These are phyloP conservation scores for Chaetomium cochliodes DNA, from an alignment of 495 filamentous ascomycete species.

Conservation along the genomic window DNA sequence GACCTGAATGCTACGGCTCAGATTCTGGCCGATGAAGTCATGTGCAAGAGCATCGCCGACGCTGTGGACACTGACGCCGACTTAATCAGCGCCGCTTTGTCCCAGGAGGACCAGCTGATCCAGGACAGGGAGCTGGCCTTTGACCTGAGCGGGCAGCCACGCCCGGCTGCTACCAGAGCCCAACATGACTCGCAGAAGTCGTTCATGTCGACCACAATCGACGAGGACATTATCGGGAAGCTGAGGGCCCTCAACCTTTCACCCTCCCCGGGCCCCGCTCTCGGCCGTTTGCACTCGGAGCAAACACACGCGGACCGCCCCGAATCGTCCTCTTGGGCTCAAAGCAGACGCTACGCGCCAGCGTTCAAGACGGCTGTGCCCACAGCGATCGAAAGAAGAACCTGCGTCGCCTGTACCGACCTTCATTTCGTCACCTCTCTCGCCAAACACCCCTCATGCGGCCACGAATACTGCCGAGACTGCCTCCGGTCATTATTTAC, in stretches of 20 bases:
- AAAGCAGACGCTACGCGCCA: slow-evolving; percentile 1
- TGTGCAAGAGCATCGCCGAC: slow-evolving; percentile 37
- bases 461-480: slow-evolving; percentile 49
- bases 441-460: slow-evolving; percentile 30
- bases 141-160: not conserved
- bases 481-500: slow-evolving; percentile 47
- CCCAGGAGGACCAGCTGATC: slow-evolving; percentile 29
- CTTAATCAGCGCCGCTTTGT: slow-evolving; percentile 20
- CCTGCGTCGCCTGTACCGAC: slow-evolving; percentile 18
- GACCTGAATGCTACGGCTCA: slow-evolving; percentile 31
- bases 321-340: slow-evolving; percentile 18
- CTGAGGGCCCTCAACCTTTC: not conserved
- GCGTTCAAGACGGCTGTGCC: not conserved
- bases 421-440: slow-evolving; percentile 16
- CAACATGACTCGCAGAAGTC: not conserved
- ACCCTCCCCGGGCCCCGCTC: not conserved
- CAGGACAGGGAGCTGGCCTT: slow-evolving; percentile 29
- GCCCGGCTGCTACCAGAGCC: not conserved
- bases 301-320: not conserved
- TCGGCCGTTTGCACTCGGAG: not conserved
- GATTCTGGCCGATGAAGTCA: slow-evolving; percentile 31
- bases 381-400: not conserved
- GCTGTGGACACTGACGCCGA: slow-evolving; percentile 34
- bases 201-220: not conserved
- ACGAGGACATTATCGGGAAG: not conserved